Base-by-base conservation (phyloP, 768 basidiomycete genomes). In the Chiua virens region DNA sequence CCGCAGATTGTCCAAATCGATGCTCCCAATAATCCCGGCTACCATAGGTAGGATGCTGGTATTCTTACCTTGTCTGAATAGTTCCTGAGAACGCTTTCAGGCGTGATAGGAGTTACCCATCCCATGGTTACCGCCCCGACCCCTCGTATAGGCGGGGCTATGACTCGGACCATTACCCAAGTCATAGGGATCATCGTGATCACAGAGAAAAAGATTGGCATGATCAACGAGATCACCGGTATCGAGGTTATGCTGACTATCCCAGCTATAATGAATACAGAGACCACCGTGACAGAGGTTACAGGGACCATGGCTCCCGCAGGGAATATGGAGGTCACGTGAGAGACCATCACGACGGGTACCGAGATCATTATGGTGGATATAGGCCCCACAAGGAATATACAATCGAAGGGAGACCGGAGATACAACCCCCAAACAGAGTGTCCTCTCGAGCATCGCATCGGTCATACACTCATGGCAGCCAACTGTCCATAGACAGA, bases 1-100 rank as follows among this genome's bases (percentile, higher is more conserved):
- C 69, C 69, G 20, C 67, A 52, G 45, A 52, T 69, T 14, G 46
- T 69, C 23, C 52, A 35, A 34, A 43, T 67, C 21, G 63, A 69
- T 50, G 7, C 53, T 49, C 53, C 57, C 58, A 10, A 41, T 50
- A 34, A 34, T 55, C 55, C 53, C 41, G 47, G 45, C 25, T 54
- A 52, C 21, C 34, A 15, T 45, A 53, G 61, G 67, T 71, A 52
- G 53, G 58, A 47, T 8, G 34, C 34, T 34, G 34, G 7, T 25
- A 49, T 37, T 22, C 15, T 44, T 30, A 15, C 11, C 15, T 14
- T 23, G 20, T 43, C 28, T 48, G 46, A 45, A 40, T 18, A 18
- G 32, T 41, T n/a, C 48, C 52, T 62, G 17, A 55, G 52, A 47
- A 38, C 52, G 14, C 28, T 21, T 27, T 34, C 32, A 61, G 61